These are phyloP conservation scores for Bipolaris gigantea DNA, from an alignment of 2,329 filamentous ascomycete genomes.

Conservation along the genomic window DNA sequence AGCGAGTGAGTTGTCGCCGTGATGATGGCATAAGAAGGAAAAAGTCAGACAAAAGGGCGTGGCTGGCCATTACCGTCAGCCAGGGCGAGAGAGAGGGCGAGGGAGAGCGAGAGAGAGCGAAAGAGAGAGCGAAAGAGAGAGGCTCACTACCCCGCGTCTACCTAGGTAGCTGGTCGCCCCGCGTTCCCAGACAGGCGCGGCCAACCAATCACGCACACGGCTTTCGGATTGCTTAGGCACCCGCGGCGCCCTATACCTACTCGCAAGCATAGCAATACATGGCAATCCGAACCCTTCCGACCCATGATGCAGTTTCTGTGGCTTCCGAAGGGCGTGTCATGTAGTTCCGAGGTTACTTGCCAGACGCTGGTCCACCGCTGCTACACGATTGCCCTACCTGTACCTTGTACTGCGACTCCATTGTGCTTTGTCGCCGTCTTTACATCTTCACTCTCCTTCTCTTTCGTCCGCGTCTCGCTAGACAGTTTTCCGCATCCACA, in stretches of 20 bases:
- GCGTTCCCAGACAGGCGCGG: neutral
- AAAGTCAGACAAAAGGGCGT: neutral
- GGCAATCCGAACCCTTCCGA: neutral
- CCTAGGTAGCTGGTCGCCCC: neutral
- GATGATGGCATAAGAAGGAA: neutral
- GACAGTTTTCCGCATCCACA: neutral
- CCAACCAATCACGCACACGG: conserved; percentile 9
- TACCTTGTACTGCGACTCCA: neutral
- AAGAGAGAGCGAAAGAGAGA: too few relatives aligned
- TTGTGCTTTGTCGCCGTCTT: neutral
- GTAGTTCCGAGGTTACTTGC: conserved; percentile 3
- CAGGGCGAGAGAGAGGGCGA: neutral
- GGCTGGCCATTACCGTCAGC: neutral
- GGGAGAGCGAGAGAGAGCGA: too few relatives aligned
- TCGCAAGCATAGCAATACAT: conserved; percentile 1
- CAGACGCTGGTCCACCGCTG: neutral
- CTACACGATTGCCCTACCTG: neutral
- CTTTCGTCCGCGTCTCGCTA: neutral
- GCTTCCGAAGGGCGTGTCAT: neutral
- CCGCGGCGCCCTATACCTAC: too few relatives aligned
- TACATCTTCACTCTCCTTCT: neutral
- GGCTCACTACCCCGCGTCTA: neutral
- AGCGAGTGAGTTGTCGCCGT: neutral
- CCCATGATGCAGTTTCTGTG: neutral
- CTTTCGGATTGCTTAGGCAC: neutral